Percentiles rank a stretch among this genome's conserved stretches.
Conservation (phyloP, 2,329 filamentous ascomycete genomes). For the Aspergillus unguis region DNA sequence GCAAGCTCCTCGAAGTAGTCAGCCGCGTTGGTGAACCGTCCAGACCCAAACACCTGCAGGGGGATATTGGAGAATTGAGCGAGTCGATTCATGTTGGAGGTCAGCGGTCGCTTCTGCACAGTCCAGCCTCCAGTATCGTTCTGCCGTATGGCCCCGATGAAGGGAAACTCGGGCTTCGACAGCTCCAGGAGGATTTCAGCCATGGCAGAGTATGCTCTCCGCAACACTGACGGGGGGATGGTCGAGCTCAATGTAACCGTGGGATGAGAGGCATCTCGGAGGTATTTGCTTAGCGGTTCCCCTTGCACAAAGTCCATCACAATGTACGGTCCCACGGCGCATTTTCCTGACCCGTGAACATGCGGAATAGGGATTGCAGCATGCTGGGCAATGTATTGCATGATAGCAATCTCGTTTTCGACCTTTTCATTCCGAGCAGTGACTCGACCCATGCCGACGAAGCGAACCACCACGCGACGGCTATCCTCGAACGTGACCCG, state of each 20-base stretch:
- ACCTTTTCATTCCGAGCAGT: constrained; percentile 29
- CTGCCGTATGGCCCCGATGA: constrained; percentile 23
- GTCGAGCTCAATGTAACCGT: constrained; percentile 16
- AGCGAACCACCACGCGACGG: constrained; percentile 26
- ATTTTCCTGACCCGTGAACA: constrained; percentile 21
- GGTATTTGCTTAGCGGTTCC: constrained; percentile 20
- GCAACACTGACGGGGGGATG: constrained; percentile 19
- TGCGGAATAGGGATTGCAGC: constrained; percentile 26
- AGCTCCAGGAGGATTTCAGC: constrained; percentile 27
- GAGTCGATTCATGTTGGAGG: constrained; percentile 29
- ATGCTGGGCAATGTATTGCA: constrained; percentile 25
- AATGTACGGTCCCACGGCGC: constrained; percentile 23
- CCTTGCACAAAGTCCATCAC: constrained; percentile 28
- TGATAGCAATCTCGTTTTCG: constrained; percentile 25
- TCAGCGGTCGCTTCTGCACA: constrained; percentile 20
- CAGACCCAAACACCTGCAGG: constrained; percentile 14
- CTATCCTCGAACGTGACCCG: constrained; percentile 27
- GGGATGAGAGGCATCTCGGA: constrained; percentile 19
- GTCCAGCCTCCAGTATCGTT: constrained; percentile 15
- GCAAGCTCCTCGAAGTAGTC: constrained; percentile 29
- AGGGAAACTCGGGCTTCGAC: constrained; percentile 23
- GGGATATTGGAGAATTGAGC: constrained; percentile 24
- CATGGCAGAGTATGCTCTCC: constrained; percentile 24
- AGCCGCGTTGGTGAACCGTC: constrained; percentile 21
- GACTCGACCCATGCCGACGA: constrained; percentile 26